phyloP scores from a whole-genome alignment of 805 yeast species.

The Suhomyces sp. region DNA sequence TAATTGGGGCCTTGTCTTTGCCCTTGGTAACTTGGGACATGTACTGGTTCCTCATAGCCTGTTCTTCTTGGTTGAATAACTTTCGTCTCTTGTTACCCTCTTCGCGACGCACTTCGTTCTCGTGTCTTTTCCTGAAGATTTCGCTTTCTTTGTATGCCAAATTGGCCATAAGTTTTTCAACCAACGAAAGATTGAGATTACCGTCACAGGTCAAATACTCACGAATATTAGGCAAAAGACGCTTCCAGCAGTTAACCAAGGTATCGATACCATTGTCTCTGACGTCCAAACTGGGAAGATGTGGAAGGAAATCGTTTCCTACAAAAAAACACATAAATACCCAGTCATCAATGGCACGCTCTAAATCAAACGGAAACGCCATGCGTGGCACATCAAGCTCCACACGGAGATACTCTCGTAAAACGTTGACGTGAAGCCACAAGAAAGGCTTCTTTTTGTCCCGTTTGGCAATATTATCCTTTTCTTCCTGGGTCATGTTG shows the following conservation, averaged over 20 bases:
- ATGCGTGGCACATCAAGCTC: conserved; percentile 72
- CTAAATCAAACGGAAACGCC: conserved; percentile 78
- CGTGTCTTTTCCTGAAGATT: conserved; percentile 68
- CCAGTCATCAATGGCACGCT: conserved; percentile 98
- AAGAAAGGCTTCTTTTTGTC: conserved; percentile 77
- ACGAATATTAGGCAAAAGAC: conserved; percentile 58
- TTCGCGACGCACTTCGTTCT: conserved; percentile 65
- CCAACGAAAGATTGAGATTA: conserved; percentile 66
- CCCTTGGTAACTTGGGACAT: conserved; percentile 62
- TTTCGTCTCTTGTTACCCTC: conserved; percentile 62
- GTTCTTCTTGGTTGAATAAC: conserved; percentile 45
- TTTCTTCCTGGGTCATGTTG: conserved; percentile 60
- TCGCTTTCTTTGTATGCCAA: conserved; percentile 74
- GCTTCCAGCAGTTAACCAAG: conserved; percentile 81
- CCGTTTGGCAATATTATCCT: conserved; percentile 35
- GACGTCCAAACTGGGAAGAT: conserved; percentile 89
- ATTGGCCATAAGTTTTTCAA: conserved; percentile 62
- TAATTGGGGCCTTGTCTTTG: conserved; percentile 70
- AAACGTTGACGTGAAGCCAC: conserved; percentile 86
- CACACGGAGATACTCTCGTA: conserved; percentile 82
- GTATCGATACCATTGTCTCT: conserved; percentile 90
- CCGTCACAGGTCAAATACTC: conserved; percentile 93
- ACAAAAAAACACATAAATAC: conserved; percentile 97
- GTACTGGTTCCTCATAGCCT: conserved; percentile 41
- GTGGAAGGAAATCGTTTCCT: conserved; percentile 98